A percentile compares a stretch with the other conserved stretches of the same genome.
phyloP scores from a whole-genome alignment of 139 green algal species.

The Eudorina sp. region DNA sequence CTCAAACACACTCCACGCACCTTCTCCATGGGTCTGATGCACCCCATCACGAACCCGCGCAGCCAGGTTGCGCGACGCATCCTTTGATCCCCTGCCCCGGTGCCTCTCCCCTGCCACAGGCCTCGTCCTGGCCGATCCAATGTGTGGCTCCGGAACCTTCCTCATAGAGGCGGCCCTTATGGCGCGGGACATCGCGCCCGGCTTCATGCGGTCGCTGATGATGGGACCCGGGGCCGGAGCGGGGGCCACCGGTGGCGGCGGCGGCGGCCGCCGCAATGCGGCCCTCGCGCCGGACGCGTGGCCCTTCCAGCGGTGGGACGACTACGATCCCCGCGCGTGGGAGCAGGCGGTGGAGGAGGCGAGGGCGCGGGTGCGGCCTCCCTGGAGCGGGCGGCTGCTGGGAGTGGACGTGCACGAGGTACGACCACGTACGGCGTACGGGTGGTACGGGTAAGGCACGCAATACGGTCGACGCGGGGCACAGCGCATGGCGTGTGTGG shows the following conservation, averaged over 20 bases:
- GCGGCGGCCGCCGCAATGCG: neutral
- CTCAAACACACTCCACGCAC: neutral
- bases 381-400: slow-evolving; percentile 55
- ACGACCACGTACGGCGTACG: no score
- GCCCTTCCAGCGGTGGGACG: slow-evolving; percentile 82
- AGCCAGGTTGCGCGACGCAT: no score
- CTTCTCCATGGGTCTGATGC: no score
- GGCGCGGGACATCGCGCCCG: slow-evolving; percentile 81
- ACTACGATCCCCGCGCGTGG: slow-evolving; percentile 72
- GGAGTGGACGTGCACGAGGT: slow-evolving; percentile 78
- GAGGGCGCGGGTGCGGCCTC: slow-evolving; percentile 11
- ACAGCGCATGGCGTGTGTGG: no score
- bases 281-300: slow-evolving; percentile 40
- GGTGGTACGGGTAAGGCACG: no score
- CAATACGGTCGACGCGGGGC: no score
- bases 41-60: no score
- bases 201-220: slow-evolving; percentile 72
- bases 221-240: slow-evolving; percentile 45
- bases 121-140: slow-evolving; percentile 85
- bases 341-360: slow-evolving; percentile 47
- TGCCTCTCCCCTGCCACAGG: no score
- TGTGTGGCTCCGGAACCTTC: slow-evolving; percentile 94
- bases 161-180: slow-evolving; percentile 93
- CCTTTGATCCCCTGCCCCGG: no score
- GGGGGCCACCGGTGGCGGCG: neutral